Base-by-base conservation (phyloP, 768 basidiomycete genomes). In the Lactifluus echinatus region DNA sequence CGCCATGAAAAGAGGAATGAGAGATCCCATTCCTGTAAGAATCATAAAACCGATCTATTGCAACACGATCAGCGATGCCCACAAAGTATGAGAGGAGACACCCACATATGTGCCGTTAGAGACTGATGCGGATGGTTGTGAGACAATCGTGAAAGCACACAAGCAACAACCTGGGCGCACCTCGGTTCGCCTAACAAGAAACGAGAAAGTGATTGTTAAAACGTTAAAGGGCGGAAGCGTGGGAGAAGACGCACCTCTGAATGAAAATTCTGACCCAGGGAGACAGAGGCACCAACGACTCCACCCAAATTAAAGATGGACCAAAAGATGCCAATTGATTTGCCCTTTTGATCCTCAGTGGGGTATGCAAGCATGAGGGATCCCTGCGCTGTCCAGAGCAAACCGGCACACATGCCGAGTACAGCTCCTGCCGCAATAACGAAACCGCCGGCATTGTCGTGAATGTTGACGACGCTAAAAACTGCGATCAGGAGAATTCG, bases 381-480 rank as follows among this genome's bases (percentile, higher is more conserved):
- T n/a, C 88, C 90, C 65, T 92, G 89, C 0, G 88, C 86, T 0
- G 88, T 85, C 89, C 89, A 91, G 8, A 91, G 72, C 43, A 92
- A 66, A 15, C 76, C 79, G 14, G 80, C 89, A 64, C 84, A 87
- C 48, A 89, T 60, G 17, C 89, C 89, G 17, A 90, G 81, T 54
- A 87, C 65, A 37, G 84, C 84, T 19, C 89, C 89, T 2, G 87
- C 76, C 17, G 74, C 79, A 61, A 91, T 80, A 43, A 87, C 81
- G 66, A 90, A 91, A 29, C 72, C 73, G 33, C 76, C 75, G 8
- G 81, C 80, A 21, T 73, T 66, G 8, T 77, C 74, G 63, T 89
- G 85, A 34, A 89, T 85, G 62, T 89, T 89, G 64, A 84, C 72
- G 11, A 76, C 81, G 12, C 88, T 89, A 60, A 12, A 31, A 34